A percentile compares a stretch with the other conserved stretches of the same genome.
Evolutionary conservation across 2,329 filamentous ascomycete species (phyloP).

Genomic region (Dactylellina haptotyla): DNA sequence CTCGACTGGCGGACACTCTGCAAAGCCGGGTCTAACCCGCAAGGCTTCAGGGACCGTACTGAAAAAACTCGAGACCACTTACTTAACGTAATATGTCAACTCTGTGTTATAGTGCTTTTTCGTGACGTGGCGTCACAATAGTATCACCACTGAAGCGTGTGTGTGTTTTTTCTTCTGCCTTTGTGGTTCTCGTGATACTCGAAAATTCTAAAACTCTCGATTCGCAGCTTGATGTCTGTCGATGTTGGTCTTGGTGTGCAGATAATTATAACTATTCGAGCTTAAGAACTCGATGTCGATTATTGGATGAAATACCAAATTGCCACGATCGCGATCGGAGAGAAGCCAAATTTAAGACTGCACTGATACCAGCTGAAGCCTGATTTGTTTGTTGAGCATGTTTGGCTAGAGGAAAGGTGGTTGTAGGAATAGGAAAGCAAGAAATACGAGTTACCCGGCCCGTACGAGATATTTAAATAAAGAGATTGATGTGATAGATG

Average conservation of each 20-base stretch:
- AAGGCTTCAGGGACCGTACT: slow-evolving; percentile 17
- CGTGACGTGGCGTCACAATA: slow-evolving; percentile 52
- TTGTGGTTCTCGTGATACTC: background rate
- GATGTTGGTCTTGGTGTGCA: background rate
- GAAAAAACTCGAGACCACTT: slow-evolving; percentile 31
- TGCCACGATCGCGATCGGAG: slow-evolving; percentile 33
- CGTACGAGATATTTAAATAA: background rate
- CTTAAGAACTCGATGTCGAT: slow-evolving; percentile 10
- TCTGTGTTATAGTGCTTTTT: slow-evolving; percentile 30
- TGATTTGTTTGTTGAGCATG: background rate
- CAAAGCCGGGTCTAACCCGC: slow-evolving; percentile 12
- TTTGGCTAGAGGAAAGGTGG: background rate
- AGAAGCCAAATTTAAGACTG: background rate
- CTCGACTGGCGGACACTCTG: background rate
- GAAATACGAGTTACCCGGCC: background rate
- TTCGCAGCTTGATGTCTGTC: background rate
- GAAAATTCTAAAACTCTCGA: background rate
- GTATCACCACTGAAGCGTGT: slow-evolving; percentile 44
- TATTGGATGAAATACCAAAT: background rate
- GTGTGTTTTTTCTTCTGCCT: slow-evolving; percentile 2
- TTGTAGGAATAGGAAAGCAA: background rate
- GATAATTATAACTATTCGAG: background rate
- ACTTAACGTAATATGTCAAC: slow-evolving; percentile 1
- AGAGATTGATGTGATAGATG: background rate
- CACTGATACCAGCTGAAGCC: slow-evolving; percentile 5